These are phyloP conservation scores for Lactifluus piperatus DNA, from an alignment of 768 basidiomycete genomes.

Conservation along the genomic window DNA sequence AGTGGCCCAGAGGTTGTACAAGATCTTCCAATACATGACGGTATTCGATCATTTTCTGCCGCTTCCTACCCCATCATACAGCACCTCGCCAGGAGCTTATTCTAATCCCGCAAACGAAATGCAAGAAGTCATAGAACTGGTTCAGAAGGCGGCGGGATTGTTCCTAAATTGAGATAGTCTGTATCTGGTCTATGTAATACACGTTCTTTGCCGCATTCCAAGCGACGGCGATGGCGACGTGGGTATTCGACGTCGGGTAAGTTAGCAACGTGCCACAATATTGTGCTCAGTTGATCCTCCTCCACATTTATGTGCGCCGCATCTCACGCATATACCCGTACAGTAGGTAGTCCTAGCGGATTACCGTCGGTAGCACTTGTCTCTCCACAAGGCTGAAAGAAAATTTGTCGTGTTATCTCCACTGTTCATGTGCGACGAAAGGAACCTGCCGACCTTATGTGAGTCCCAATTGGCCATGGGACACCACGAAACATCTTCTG, in stretches of 20 bases:
- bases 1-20: background rate
- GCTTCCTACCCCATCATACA: background rate
- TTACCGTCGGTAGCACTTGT: background rate
- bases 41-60: background rate
- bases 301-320: background rate
- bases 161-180: background rate
- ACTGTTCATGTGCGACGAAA: background rate
- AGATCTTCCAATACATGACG: background rate
- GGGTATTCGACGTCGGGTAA: background rate
- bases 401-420: background rate
- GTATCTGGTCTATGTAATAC: background rate
- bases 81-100: background rate
- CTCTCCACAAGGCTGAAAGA: background rate
- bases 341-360: background rate
- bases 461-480: background rate
- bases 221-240: background rate
- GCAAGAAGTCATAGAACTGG: background rate
- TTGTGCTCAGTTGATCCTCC: background rate
- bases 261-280: background rate
- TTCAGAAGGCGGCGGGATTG: background rate
- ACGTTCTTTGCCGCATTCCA: background rate
- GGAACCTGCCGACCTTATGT: background rate
- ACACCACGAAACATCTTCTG: background rate
- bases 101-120: constrained; percentile 2
- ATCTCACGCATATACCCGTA: background rate